Percentiles rank a stretch among this genome's conserved stretches.
Evolutionary conservation across 371 early-diverging fungal species (phyloP).

Genomic region (Dinochytrium kinnereticum): DNA sequence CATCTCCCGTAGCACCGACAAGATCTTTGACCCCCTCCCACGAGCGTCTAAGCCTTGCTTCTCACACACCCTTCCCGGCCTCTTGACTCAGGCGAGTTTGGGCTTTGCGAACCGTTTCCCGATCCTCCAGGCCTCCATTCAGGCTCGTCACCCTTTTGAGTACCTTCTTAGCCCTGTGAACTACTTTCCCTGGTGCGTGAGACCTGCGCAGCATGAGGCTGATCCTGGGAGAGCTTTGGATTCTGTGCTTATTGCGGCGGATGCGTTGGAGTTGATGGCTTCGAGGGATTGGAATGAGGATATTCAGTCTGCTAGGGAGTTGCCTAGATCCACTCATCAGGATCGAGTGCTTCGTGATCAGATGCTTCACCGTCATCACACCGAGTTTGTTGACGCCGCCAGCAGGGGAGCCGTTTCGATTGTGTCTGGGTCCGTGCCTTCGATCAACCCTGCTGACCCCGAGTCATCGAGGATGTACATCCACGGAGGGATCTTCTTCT

Average conservation of each 20-base stretch:
- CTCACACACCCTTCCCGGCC: constrained; percentile 45
- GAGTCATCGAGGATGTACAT: constrained; percentile 84
- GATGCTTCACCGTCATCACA: constrained; percentile 77
- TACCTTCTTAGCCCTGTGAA: constrained; percentile 61
- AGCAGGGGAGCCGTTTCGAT: constrained; percentile 83
- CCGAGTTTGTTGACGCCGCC: constrained; percentile 93
- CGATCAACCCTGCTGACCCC: constrained; percentile 82
- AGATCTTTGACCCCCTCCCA: constrained; percentile 75
- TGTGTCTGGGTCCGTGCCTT: constrained; percentile 76
- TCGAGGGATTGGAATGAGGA: constrained; percentile 97
- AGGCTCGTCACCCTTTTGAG: constrained; percentile 80
- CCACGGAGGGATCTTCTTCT: constrained; percentile 95
- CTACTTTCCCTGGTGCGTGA: constrained; percentile 84
- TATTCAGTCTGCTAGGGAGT: constrained; percentile 84
- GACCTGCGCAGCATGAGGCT: constrained; percentile 56
- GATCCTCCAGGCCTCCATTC: constrained; percentile 69
- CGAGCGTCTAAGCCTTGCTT: constrained; percentile 36
- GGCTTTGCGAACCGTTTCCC: constrained; percentile 72
- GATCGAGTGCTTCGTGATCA: constrained; percentile 90
- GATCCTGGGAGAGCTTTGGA: constrained; percentile 75
- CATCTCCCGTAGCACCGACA: constrained; percentile 77
- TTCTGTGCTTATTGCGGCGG: constrained; percentile 65
- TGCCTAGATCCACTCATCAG: constrained; percentile 75
- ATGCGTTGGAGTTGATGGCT: constrained; percentile 69
- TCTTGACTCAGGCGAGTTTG: constrained; percentile 48